Evolutionary conservation across 768 basidiomycete species (phyloP), one percentile per base, ranked within the genome.

Genomic region (Suillus ampliporus): DNA sequence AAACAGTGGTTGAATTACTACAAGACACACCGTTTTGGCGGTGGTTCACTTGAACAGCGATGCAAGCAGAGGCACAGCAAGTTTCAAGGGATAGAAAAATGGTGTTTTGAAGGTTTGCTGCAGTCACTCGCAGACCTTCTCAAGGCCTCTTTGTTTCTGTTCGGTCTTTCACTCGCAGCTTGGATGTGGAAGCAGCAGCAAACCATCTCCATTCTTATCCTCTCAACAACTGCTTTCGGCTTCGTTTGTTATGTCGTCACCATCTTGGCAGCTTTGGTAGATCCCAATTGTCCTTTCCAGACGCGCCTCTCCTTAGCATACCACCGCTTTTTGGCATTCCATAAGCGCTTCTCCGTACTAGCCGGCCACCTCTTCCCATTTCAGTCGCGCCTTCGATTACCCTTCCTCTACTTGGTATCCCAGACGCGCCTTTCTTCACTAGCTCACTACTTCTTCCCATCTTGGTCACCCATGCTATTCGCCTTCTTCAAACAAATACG

Each of bases 1-100:
- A 68, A 68, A 38, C 67, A 67, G 43, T 67, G 67, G 66, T 44
- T 67, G 4, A 14, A 21, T 15, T 14, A 63, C 26, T 50, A 50
- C 13, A 50, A 47, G 26, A 26, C 37, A 4, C 17, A 23, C 3
- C 19, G 31, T 34, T 46, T 17, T 38, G 57, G 38, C 21, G 31
- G 35, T 37, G 67, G 67, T 8, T 34, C 44, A 19, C 28, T 52
- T 37, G 40, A 23, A 19, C 28, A 64, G 15, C 66, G 66, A 26
- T 44, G 48, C 26, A 23, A 37, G 28, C 47, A 48, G 11, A 31
- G 66, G 40, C 66, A 67, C 5, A 34, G 54, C 13, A 67, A 67
- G 23, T 43, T 52, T n/a, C 15, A 60, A 23, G 62, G 44, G 23
- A 41, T 67, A 23, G 10, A 38, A 19, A 44, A 21, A 4, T 52